Percentiles rank a stretch among this genome's conserved stretches.
phyloP scores from a whole-genome alignment of 257 asterid species.

The Cinchona pubescens region DNA sequence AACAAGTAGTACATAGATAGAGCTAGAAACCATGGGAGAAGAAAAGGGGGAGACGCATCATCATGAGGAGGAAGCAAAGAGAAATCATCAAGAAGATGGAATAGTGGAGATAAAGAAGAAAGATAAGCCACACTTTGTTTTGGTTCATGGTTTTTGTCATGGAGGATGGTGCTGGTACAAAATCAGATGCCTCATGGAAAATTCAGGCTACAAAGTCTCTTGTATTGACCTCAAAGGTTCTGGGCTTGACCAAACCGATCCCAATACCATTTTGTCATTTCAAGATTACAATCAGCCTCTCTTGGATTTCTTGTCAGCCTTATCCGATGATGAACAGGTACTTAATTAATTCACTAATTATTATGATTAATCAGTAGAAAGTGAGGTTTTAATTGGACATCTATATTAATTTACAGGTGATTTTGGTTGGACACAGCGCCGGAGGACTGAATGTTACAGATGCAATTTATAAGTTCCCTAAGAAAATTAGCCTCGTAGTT shows the following conservation, averaged over 20 bases:
- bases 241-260: conserved; percentile 69
- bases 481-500: conserved; percentile 56
- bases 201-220: conserved; percentile 58
- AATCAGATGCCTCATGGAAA: conserved; percentile 59
- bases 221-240: conserved; percentile 76
- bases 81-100: neutral
- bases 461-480: conserved; percentile 55
- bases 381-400: neutral
- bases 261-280: conserved; percentile 52
- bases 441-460: conserved; percentile 72
- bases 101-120: neutral
- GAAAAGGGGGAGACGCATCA: neutral
- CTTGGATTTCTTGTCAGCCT: conserved; percentile 46
- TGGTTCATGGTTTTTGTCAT: conserved; percentile 63
- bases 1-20: neutral
- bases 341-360: too few relatives aligned
- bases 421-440: conserved; percentile 89
- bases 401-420: conserved; percentile 41
- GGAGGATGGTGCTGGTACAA: conserved; percentile 98
- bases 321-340: conserved; percentile 53
- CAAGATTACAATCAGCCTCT: conserved; percentile 73
- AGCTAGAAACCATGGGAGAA: neutral
- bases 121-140: conserved; percentile 53
- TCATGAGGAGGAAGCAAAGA: neutral
- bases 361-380: neutral